Base-by-base conservation (phyloP, 1,284 basidiomycete genomes). In the Vanrija sp. region DNA sequence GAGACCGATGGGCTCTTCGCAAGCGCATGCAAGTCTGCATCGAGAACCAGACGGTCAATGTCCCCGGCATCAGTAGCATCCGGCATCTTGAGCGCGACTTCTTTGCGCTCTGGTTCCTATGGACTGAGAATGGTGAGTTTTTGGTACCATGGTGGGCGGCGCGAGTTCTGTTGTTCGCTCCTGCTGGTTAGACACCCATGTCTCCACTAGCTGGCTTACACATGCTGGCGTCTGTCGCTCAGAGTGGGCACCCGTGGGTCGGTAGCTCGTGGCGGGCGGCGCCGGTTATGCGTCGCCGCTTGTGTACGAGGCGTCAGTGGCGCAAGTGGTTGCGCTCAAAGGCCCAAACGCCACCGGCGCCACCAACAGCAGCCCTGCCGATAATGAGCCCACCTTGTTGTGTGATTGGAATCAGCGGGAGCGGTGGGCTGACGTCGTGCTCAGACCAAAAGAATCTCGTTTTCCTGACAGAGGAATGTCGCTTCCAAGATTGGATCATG, bases 121-220 rank as follows among this genome's bases (percentile, higher is more conserved):
- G 77, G 27, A 73, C 75, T 3, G 78, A 79, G 63, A 75, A 78
- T 54, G 77, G 77, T 75, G 53, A 62, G 75, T 69, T 20, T 42
- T n/a, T n/a, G n/a, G n/a, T n/a, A n/a, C n/a, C n/a, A n/a, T n/a
- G n/a, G n/a, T n/a, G n/a, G n/a, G n/a, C n/a, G n/a, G n/a, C n/a
- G n/a, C n/a, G n/a, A n/a, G n/a, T n/a, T 1, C 19, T 3, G 39
- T 41, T 18, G 10, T 47, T 14, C 12, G 15, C 18, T 27, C 19
- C 24, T 10, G 39, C 51, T 51, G 25, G 31, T 31, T 14, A 31
- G 31, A 51, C 48, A 38, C 31, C 9, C 18, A 12, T 19, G 24
- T 14, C 3, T n/a, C 27, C 43, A 47, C 19, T 14, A 31, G 12
- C 9, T 4, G 31, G 31, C 12, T 31, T 31, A 31, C 31, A 31